Evolutionary conservation across 164 flowering plant species (phyloP).

Genomic region (Annona cherimola): DNA sequence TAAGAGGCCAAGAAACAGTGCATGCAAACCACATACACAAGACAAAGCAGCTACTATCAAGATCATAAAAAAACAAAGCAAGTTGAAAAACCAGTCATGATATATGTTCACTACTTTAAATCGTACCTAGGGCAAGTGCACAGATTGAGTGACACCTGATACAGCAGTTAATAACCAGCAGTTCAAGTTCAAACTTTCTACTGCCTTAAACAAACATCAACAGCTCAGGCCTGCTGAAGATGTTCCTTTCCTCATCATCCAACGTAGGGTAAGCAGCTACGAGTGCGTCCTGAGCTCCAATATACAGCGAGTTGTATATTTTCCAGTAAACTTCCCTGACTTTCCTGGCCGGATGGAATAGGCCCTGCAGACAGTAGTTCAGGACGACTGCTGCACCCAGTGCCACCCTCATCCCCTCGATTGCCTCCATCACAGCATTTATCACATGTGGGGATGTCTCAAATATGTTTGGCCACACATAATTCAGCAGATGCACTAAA

Average conservation of each 20-base stretch:
- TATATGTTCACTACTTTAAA: too few relatives aligned
- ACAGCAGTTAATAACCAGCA: too few relatives aligned
- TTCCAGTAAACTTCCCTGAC: conserved; percentile 98
- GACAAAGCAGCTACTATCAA: too few relatives aligned
- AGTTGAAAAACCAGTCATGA: too few relatives aligned
- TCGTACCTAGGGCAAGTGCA: too few relatives aligned
- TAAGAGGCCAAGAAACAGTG: too few relatives aligned
- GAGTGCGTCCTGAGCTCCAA: conserved; percentile 88
- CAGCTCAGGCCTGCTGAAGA: conserved; percentile 82
- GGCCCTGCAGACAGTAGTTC: conserved; percentile 90
- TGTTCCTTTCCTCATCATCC: conserved; percentile 68
- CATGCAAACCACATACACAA: too few relatives aligned
- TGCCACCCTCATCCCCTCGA: conserved; percentile 99
- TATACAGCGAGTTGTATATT: conserved; percentile 89
- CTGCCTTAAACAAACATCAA: conserved; percentile 50
- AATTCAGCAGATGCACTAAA: conserved; percentile 74
- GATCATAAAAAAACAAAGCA: too few relatives aligned
- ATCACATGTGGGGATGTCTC: conserved; percentile 99
- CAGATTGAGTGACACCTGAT: too few relatives aligned
- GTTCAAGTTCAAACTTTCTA: neutral
- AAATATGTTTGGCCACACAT: conserved; percentile 93
- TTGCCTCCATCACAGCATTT: conserved; percentile 97
- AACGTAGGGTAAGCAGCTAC: conserved; percentile 83
- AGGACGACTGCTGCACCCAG: conserved; percentile 83
- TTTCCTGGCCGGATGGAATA: conserved; percentile 93